Evolutionary conservation across 1,284 basidiomycete species (phyloP).

Genomic region (Leccinum angustisporum): DNA sequence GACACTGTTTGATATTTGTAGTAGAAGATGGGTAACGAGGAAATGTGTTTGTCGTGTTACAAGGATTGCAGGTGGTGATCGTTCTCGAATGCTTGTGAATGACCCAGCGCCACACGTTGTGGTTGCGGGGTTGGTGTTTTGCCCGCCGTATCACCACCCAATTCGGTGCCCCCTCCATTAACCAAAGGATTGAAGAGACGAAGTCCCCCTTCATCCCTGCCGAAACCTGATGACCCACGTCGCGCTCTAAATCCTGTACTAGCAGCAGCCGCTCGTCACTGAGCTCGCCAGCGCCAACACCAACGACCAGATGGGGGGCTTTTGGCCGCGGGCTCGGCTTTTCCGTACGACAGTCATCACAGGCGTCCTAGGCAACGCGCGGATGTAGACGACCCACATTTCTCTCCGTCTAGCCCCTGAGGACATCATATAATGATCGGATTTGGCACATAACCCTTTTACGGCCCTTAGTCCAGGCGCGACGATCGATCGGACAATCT

Average conservation of each 20-base stretch:
- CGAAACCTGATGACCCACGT: slow-evolving; percentile 97
- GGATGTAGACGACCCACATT: background rate
- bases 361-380: slow-evolving; percentile 62
- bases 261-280: slow-evolving; percentile 78
- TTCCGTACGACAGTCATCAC: no score
- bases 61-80: background rate
- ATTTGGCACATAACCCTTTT: background rate
- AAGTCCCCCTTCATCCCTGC: slow-evolving; percentile 79
- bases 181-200: no score
- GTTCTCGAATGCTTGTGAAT: background rate
- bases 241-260: no score
- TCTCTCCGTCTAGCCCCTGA: no score
- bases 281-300: slow-evolving; percentile 69
- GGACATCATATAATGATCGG: background rate
- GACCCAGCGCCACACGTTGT: background rate
- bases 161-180: no score
- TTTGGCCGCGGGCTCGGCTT: slow-evolving; percentile 95
- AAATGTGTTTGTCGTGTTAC: background rate
- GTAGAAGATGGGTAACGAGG: background rate
- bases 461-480: background rate
- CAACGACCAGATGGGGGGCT: slow-evolving; percentile 86
- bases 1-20: background rate
- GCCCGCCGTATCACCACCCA: no score
- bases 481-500: background rate
- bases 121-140: background rate